Evolutionary conservation across 345 rosid species (phyloP).

Genomic region (Camelina laxa): DNA sequence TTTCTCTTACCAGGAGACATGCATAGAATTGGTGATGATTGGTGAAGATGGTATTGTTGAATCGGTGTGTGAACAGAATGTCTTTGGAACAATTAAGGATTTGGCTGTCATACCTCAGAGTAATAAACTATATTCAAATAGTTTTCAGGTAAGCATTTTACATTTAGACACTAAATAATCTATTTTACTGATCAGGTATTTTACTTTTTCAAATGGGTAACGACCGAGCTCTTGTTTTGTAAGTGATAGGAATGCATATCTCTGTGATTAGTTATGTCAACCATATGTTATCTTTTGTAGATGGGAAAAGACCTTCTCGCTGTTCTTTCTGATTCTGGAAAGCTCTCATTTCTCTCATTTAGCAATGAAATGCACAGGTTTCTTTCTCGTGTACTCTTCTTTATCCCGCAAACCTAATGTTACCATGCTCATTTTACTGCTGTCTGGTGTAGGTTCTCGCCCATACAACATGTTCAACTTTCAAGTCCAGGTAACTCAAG

Average conservation of each 20-base stretch:
- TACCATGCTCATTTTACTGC: constrained; percentile 32
- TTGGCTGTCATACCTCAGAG: constrained; percentile 76
- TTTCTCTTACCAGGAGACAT: constrained; percentile 70
- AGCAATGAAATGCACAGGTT: constrained; percentile 98
- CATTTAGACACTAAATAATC: background rate
- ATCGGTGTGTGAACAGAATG: constrained; percentile 85
- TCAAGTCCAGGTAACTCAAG: constrained; percentile 84
- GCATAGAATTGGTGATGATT: constrained; percentile 80
- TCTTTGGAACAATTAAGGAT: constrained; percentile 89
- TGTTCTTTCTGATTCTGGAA: constrained; percentile 97
- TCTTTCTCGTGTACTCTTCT: constrained; percentile 30
- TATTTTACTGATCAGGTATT: constrained; percentile 4
- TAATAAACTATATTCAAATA: constrained; percentile 49
- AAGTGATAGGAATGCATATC: constrained; percentile 19
- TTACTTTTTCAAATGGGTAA: constrained; percentile 14
- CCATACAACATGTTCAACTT: constrained; percentile 78
- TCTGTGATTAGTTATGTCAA: constrained; percentile 27
- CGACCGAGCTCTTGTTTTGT: constrained; percentile 20
- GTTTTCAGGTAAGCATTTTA: constrained; percentile 57
- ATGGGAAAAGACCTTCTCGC: constrained; percentile 85
- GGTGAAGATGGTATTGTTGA: constrained; percentile 78
- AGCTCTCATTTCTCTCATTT: constrained; percentile 89
- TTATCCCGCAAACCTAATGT: constrained; percentile 27
- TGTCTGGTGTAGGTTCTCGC: constrained; percentile 75
- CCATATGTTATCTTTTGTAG: constrained; percentile 49